Evolutionary conservation across 306 rosid genomes (phyloP).

Genomic region (Prunus mongolica): DNA sequence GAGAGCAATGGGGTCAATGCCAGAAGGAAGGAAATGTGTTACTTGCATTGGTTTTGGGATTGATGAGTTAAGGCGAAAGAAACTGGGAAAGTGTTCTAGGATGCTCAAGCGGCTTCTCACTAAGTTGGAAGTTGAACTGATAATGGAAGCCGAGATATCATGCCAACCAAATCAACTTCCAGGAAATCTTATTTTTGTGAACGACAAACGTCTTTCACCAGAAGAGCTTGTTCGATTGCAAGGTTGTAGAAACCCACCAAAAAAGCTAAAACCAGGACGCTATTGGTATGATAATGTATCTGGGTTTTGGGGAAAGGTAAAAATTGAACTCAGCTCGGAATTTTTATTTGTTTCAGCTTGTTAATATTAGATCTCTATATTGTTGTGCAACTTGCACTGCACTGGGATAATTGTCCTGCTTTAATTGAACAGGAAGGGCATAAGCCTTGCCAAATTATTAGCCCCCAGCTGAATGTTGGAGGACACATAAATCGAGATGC

Average conservation of each 20-base stretch:
- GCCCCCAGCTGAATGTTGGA: conserved; percentile 48
- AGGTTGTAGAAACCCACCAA: conserved; percentile 55
- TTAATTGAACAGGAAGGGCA: conserved; percentile 52
- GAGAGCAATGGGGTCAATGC: conserved; percentile 85
- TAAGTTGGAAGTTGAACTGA: conserved; percentile 32
- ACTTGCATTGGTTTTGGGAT: conserved; percentile 51
- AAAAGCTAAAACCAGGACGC: conserved; percentile 56
- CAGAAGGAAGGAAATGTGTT: conserved; percentile 80
- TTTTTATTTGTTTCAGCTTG: background rate
- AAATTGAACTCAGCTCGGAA: conserved; percentile 2
- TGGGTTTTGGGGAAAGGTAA: conserved; percentile 91
- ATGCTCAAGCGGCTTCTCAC: conserved; percentile 53
- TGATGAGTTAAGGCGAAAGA: conserved; percentile 49
- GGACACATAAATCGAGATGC: conserved; percentile 41
- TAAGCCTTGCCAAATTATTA: conserved; percentile 63
- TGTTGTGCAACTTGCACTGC: conserved; percentile 10
- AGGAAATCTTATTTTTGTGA: conserved; percentile 41
- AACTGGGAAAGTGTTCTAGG: conserved; percentile 49
- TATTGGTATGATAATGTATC: conserved; percentile 81
- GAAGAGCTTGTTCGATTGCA: conserved; percentile 42
- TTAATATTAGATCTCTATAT: background rate
- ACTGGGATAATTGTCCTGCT: conserved; percentile 13
- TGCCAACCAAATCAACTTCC: conserved; percentile 60
- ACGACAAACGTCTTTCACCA: conserved; percentile 40
- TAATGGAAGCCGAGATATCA: conserved; percentile 41